A percentile compares a stretch with the other conserved stretches of the same genome.
Evolutionary conservation across 768 basidiomycete genomes (phyloP).

Genomic region (Hydnomerulius pinastri): DNA sequence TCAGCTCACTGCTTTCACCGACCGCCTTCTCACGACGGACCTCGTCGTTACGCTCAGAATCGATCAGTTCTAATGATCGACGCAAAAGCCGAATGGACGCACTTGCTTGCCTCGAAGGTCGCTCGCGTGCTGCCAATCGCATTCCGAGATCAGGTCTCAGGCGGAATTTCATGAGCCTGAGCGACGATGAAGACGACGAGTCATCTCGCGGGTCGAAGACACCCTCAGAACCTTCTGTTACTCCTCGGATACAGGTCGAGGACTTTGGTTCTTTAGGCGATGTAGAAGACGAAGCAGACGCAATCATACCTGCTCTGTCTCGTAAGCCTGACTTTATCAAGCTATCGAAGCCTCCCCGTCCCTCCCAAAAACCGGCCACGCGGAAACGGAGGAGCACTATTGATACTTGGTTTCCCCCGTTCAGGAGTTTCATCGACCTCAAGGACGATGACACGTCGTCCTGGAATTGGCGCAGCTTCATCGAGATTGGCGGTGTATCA

Average conservation of each 20-base stretch:
- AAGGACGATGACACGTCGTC: conserved; percentile 46
- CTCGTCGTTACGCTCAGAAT: conserved; percentile 28
- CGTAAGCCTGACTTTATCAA: conserved; percentile 10
- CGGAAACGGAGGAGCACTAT: conserved; percentile 44
- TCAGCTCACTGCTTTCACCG: conserved; percentile 18
- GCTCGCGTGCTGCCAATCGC: conserved; percentile 29
- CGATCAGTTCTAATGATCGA: conserved; percentile 49
- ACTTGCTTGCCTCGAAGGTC: conserved; percentile 66
- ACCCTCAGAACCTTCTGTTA: conserved; percentile 6
- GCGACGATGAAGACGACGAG: conserved; percentile 60
- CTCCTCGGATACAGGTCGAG: conserved; percentile 17
- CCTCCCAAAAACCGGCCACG: conserved; percentile 13
- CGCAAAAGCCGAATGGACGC: conserved; percentile 57
- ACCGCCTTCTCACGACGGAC: conserved; percentile 13
- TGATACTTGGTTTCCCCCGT: conserved; percentile 54
- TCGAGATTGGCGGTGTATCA: conserved; percentile 49
- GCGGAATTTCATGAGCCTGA: conserved; percentile 68
- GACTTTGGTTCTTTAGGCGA: conserved; percentile 29
- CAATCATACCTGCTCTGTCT: conserved; percentile 18
- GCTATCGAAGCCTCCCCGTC: conserved; percentile 11
- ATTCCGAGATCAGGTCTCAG: conserved; percentile 20
- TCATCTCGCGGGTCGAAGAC: conserved; percentile 3
- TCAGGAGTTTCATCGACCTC: conserved; percentile 68
- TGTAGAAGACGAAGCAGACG: conserved; percentile 34
- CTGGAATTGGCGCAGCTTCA: conserved; percentile 65